These are phyloP conservation scores for Eucommia ulmoides DNA, from an alignment of 257 asterid species.

Conservation along the genomic window DNA sequence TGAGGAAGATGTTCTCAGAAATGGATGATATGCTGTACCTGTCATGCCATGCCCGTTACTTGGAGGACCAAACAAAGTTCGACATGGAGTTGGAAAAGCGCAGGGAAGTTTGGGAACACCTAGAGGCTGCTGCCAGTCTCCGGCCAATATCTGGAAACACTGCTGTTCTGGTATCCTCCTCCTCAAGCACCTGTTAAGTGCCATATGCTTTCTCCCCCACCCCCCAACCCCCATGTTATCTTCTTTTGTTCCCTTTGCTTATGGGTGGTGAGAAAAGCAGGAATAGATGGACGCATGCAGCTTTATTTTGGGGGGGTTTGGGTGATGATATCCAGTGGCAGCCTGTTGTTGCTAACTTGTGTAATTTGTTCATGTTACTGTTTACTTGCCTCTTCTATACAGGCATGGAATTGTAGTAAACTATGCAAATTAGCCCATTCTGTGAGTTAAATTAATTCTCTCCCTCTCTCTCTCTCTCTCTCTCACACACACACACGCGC, in stretches of 20 bases:
- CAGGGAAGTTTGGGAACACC: slow-evolving; percentile 45
- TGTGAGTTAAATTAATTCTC: too few species aligned
- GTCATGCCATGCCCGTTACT: slow-evolving; percentile 44
- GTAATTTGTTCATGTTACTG: not conserved
- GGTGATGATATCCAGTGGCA: not conserved
- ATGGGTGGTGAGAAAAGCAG: slow-evolving; percentile 1
- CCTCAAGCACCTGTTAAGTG: slow-evolving; percentile 13
- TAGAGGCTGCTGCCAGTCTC: slow-evolving; percentile 48
- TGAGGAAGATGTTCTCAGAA: slow-evolving; percentile 50
- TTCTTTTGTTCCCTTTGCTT: not conserved
- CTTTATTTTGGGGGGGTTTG: slow-evolving; percentile 7
- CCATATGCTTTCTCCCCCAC: slow-evolving; percentile 13
- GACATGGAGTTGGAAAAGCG: slow-evolving; percentile 28
- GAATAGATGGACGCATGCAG: slow-evolving; percentile 1
- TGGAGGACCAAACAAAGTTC: slow-evolving; percentile 34
- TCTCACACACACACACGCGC: too few species aligned
- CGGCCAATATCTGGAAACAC: slow-evolving; percentile 52
- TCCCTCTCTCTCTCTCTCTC: too few species aligned
- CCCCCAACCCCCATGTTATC: not conserved
- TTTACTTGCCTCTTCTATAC: too few species aligned
- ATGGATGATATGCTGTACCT: slow-evolving; percentile 56
- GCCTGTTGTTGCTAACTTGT: not conserved
- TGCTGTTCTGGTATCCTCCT: slow-evolving; percentile 49
- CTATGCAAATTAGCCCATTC: too few species aligned
- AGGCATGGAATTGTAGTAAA: too few species aligned